A percentile compares a stretch with the other conserved stretches of the same genome.
phyloP scores from a whole-genome alignment of 306 rosid genomes.

The Malus sylvestris region DNA sequence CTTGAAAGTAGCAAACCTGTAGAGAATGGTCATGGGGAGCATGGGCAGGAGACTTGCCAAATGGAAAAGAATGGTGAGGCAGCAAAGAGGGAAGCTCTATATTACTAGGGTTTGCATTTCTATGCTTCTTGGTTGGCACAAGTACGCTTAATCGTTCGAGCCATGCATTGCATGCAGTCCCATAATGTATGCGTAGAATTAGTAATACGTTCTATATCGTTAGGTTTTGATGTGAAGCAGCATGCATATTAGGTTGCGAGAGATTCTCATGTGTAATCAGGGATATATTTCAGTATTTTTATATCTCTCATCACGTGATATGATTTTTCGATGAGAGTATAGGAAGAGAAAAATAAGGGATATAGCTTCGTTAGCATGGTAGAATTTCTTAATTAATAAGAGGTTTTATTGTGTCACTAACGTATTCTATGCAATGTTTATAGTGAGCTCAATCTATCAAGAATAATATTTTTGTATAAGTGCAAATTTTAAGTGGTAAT shows the following conservation, averaged over 20 bases:
- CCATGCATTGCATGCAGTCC: not conserved
- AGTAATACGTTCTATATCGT: not conserved
- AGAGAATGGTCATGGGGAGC: conserved; percentile 8
- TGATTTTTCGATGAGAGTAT: no score
- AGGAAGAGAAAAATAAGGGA: not conserved
- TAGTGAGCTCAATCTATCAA: not conserved
- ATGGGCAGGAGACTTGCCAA: conserved; percentile 47
- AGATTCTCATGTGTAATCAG: not conserved
- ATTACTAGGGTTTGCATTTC: conserved; percentile 73
- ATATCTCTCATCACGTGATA: not conserved
- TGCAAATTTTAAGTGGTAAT: not conserved
- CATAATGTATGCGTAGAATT: no score
- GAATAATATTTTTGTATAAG: no score
- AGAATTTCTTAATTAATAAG: not conserved
- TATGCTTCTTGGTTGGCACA: conserved; percentile 75
- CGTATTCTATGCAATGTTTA: no score
- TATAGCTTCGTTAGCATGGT: not conserved
- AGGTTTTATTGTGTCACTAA: no score
- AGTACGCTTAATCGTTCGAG: conserved; percentile 23
- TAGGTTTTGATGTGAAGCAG: no score
- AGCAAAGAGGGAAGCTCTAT: conserved; percentile 68
- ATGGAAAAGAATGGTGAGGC: conserved; percentile 68
- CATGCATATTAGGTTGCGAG: not conserved
- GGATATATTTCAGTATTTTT: no score
- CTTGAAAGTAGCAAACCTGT: not conserved